Evolutionary conservation across 192 early-diverging fungal genomes (phyloP).

Genomic region (Backusella luteola): DNA sequence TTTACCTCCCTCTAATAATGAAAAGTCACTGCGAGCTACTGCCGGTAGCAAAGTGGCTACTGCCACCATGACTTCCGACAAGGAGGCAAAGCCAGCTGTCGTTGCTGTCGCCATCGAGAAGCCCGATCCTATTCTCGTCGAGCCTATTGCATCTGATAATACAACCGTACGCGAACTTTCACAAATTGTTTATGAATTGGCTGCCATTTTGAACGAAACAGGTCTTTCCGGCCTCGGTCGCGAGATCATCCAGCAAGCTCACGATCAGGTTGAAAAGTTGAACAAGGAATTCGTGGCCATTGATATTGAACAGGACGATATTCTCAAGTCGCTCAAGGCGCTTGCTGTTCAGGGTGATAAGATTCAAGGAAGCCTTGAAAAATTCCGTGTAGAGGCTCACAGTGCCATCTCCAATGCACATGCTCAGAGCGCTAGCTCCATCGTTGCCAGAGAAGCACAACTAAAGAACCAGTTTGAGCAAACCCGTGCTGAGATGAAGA

Average conservation of each 20-base stretch:
- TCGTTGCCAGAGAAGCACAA: constrained; percentile 46
- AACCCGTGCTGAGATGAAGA: constrained; percentile 15
- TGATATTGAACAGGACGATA: constrained; percentile 40
- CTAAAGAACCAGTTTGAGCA: constrained; percentile 41
- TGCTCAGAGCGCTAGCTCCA: constrained; percentile 43
- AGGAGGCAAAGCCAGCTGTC: not conserved
- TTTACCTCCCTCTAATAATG: not conserved
- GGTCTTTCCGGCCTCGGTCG: constrained; percentile 50
- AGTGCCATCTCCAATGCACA: constrained; percentile 46
- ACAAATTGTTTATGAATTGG: constrained; percentile 35
- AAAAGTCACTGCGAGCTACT: not conserved
- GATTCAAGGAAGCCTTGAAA: constrained; percentile 56
- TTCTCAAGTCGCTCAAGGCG: constrained; percentile 23
- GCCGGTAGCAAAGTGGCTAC: not conserved
- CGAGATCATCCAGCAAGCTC: constrained; percentile 59
- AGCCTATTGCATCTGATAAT: constrained; percentile 32
- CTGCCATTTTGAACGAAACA: constrained; percentile 32
- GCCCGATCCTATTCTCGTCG: constrained; percentile 29
- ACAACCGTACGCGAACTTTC: constrained; percentile 34
- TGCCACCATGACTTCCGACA: constrained; percentile 8
- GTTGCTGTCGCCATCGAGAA: constrained; percentile 13
- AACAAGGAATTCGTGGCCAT: constrained; percentile 49
- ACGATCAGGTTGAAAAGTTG: constrained; percentile 47
- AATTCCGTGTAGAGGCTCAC: constrained; percentile 58
- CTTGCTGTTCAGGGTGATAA: constrained; percentile 43